Evolutionary conservation across 2,329 filamentous ascomycete genomes (phyloP).

Genomic region (Fusarium haematococcum): DNA sequence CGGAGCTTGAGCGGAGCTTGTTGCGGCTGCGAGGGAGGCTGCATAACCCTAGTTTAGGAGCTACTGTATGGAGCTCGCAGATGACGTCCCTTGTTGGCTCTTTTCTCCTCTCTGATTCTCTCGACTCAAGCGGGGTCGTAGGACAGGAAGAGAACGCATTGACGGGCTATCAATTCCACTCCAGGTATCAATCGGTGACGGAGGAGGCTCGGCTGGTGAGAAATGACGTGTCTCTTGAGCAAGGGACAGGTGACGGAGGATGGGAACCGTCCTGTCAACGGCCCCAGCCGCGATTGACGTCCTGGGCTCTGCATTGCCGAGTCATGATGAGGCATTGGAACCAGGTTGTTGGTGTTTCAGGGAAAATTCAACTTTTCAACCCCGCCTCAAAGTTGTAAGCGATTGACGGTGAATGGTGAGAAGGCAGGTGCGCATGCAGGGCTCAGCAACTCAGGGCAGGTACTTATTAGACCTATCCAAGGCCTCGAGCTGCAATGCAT

Average conservation of each 20-base stretch:
- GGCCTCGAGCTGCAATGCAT: background rate
- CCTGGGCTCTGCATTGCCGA: constrained; percentile 11
- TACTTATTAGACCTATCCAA: background rate
- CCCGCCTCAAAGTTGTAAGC: constrained; percentile 14
- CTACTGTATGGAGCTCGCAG: constrained; percentile 13
- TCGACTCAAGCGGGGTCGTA: background rate
- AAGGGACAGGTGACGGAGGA: constrained; percentile 27
- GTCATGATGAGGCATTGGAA: constrained; percentile 30
- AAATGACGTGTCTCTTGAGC: constrained; percentile 37
- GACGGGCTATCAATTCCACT: constrained; percentile 34
- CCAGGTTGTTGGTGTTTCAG: constrained; percentile 33
- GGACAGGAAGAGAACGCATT: constrained; percentile 13
- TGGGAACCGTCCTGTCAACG: constrained; percentile 10
- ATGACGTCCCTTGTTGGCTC: constrained; percentile 37
- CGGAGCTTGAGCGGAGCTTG: constrained; percentile 20
- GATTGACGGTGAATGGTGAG: constrained; percentile 17
- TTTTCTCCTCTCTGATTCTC: constrained; percentile 26
- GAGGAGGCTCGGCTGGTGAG: constrained; percentile 31
- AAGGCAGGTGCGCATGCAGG: background rate
- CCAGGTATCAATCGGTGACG: constrained; percentile 36
- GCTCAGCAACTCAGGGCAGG: background rate
- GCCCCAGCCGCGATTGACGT: constrained; percentile 9
- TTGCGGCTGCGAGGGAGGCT: constrained; percentile 17
- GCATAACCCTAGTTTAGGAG: constrained; percentile 19
- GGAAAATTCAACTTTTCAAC: constrained; percentile 9